phyloP scores from a whole-genome alignment of 768 basidiomycete species.

The Hypsizygus marmoreus region DNA sequence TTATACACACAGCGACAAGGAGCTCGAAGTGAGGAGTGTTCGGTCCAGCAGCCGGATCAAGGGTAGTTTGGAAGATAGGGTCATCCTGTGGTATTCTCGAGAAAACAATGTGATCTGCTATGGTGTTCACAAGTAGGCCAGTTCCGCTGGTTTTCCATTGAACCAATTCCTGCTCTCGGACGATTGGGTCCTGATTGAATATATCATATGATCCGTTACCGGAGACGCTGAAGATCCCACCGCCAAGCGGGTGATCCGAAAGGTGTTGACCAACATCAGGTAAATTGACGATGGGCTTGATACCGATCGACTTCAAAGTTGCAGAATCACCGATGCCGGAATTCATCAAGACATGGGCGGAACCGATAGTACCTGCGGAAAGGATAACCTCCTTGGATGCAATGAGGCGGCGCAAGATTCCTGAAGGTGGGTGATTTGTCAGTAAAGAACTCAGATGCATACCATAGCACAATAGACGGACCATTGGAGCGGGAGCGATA shows the following conservation, averaged over 20 bases:
- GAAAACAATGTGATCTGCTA: conserved; percentile 15
- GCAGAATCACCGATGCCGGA: too few species aligned
- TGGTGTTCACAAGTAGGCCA: conserved; percentile 22
- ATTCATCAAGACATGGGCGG: too few species aligned
- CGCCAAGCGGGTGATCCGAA: conserved; percentile 5
- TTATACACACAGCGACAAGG: conserved; percentile 8
- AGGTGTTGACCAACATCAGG: too few species aligned
- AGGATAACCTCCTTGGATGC: conserved; percentile 11
- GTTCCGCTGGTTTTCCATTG: conserved; percentile 22
- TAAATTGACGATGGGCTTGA: too few species aligned
- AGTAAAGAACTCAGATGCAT: too few species aligned
- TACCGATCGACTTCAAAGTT: too few species aligned
- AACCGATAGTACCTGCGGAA: conserved; percentile 11
- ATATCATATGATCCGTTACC: conserved; percentile 12
- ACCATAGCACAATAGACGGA: too few species aligned
- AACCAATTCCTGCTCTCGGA: conserved; percentile 13
- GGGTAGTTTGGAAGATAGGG: conserved; percentile 12
- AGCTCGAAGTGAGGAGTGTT: conserved; percentile 24
- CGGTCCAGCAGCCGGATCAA: conserved; percentile 23
- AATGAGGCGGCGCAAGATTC: neutral
- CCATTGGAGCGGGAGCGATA: conserved; percentile 4
- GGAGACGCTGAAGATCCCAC: neutral
- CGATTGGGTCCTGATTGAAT: too few species aligned
- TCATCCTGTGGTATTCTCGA: conserved; percentile 15
- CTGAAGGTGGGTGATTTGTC: neutral